These are phyloP conservation scores for Neofusicoccum sp. DNA, from an alignment of 2,329 filamentous ascomycete genomes.

Conservation along the genomic window DNA sequence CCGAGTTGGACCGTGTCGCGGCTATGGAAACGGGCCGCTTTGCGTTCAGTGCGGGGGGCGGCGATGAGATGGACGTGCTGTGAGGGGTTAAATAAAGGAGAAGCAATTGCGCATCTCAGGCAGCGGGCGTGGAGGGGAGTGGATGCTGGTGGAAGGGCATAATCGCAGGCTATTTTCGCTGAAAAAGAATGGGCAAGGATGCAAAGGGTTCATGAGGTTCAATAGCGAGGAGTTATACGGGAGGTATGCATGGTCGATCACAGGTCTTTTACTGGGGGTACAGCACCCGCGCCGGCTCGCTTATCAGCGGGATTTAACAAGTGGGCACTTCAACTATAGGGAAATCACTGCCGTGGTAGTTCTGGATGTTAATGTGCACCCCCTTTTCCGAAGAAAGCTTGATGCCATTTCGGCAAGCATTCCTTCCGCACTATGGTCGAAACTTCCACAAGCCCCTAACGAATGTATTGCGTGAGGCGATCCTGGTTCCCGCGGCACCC, in stretches of 20 bases:
- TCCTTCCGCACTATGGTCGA: too few relatives aligned
- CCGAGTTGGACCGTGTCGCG: constrained; percentile 82
- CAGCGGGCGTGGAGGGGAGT: background rate
- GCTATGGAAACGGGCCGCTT: constrained; percentile 89
- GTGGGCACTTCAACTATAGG: too few relatives aligned
- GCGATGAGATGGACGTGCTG: constrained; percentile 18
- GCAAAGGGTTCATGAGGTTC: background rate
- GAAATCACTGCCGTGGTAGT: too few relatives aligned
- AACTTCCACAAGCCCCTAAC: too few relatives aligned
- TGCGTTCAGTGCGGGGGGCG: constrained; percentile 57
- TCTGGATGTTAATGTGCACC: too few relatives aligned
- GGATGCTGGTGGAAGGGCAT: background rate
- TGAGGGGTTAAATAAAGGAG: constrained; percentile 11
- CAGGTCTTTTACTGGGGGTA: background rate
- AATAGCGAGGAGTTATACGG: constrained; percentile 14
- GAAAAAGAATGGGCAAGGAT: background rate
- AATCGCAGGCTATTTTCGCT: background rate
- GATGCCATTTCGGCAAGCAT: too few relatives aligned
- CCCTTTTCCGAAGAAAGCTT: too few relatives aligned
- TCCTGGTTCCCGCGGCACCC: too few relatives aligned
- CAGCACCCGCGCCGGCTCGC: background rate
- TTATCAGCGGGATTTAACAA: background rate
- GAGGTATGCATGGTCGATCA: background rate
- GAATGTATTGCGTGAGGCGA: too few relatives aligned
- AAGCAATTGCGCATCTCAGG: background rate